These are phyloP conservation scores for Gossypium turneri DNA, from an alignment of 345 rosid genomes.

Conservation along the genomic window DNA sequence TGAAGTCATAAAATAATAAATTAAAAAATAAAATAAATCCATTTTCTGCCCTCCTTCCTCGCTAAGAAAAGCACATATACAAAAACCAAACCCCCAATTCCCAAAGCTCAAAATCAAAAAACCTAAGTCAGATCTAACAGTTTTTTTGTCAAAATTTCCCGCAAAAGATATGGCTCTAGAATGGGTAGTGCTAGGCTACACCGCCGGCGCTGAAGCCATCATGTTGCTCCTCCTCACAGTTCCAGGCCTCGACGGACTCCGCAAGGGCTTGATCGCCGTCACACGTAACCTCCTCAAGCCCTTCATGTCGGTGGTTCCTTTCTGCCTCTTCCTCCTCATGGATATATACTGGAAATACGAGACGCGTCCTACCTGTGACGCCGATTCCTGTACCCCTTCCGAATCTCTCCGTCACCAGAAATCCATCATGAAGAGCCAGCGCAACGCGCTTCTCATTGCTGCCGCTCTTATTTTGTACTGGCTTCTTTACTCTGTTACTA, in stretches of 20 bases:
- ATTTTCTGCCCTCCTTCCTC: neutral
- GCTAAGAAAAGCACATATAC: constrained; percentile 2
- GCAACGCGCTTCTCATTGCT: constrained; percentile 73
- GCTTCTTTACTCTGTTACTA: constrained; percentile 75
- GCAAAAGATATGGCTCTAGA: constrained; percentile 66
- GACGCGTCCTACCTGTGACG: constrained; percentile 68
- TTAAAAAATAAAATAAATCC: neutral
- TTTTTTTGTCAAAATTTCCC: neutral
- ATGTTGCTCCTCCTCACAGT: constrained; percentile 78
- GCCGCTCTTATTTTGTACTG: constrained; percentile 80
- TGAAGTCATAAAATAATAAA: neutral
- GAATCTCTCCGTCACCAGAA: constrained; percentile 91
- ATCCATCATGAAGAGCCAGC: constrained; percentile 83
- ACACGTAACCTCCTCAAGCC: constrained; percentile 88
- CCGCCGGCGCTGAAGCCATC: constrained; percentile 87
- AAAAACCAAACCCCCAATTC: neutral
- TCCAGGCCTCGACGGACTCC: constrained; percentile 77
- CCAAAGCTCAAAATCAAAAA: neutral
- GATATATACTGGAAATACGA: constrained; percentile 97
- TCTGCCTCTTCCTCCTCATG: constrained; percentile 77
- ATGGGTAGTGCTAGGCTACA: constrained; percentile 86
- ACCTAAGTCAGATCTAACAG: constrained; percentile 8
- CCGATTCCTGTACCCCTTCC: constrained; percentile 64
- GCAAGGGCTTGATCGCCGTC: constrained; percentile 70
- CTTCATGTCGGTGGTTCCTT: constrained; percentile 80